phyloP scores from a whole-genome alignment of 1,284 basidiomycete genomes.

The Thecaphora thlaspeos region DNA sequence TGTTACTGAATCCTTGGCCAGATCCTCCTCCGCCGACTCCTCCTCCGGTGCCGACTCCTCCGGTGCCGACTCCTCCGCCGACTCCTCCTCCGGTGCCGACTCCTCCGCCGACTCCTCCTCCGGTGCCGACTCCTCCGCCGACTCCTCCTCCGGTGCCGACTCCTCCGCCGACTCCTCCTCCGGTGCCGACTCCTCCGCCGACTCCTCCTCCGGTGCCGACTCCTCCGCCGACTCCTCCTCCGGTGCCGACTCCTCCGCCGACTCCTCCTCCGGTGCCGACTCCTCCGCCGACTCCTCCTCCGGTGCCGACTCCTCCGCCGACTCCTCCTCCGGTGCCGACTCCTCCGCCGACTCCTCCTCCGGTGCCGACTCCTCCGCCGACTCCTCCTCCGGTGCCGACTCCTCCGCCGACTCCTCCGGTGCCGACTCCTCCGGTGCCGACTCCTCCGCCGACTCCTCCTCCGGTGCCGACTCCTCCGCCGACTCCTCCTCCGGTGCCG shows the following conservation, averaged over 20 bases:
- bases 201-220: slow-evolving; percentile 1
- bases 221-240: background rate
- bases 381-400: no score
- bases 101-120: background rate
- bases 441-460: no score
- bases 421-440: no score
- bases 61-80: background rate
- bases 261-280: no score
- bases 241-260: background rate
- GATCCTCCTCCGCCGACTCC: no score
- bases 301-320: background rate
- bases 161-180: background rate
- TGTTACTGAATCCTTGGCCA: no score
- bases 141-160: background rate
- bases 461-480: background rate
- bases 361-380: background rate
- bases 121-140: slow-evolving; percentile 1
- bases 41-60: background rate
- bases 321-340: background rate
- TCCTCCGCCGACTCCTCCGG: no score
- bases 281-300: slow-evolving; percentile 3
- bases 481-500: background rate
- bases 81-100: background rate
- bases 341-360: slow-evolving; percentile 1
- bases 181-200: background rate